These are phyloP conservation scores for Ophiocordyceps camponoti-saundersi DNA, from an alignment of 2,329 filamentous ascomycete genomes.

Conservation along the genomic window DNA sequence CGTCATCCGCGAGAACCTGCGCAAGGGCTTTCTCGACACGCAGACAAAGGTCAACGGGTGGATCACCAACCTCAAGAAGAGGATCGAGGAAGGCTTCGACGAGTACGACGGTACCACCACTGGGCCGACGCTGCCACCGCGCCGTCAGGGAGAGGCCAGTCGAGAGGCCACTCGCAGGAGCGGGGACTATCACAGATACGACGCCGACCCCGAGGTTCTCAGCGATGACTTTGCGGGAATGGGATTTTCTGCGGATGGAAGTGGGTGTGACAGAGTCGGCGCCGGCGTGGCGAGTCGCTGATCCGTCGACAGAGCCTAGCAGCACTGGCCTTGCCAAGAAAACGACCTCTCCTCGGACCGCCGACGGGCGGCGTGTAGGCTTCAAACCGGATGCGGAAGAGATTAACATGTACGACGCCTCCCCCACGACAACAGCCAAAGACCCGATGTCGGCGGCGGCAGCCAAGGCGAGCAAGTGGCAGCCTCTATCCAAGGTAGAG, in stretches of 20 bases:
- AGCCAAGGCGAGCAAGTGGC: constrained; percentile 82
- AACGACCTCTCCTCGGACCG: constrained; percentile 24
- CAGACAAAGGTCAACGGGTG: constrained; percentile 85
- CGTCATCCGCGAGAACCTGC: constrained; percentile 79
- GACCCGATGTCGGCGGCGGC: constrained; percentile 27
- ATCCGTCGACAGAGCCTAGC: constrained; percentile 12
- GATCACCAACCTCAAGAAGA: constrained; percentile 85
- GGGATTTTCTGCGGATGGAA: constrained; percentile 43
- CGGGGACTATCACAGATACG: constrained; percentile 80
- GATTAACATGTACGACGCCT: constrained; percentile 57
- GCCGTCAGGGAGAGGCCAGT: constrained; percentile 42
- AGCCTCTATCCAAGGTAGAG: constrained; percentile 69
- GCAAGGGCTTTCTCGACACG: constrained; percentile 87
- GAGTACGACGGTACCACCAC: constrained; percentile 38
- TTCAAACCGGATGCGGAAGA: constrained; percentile 56
- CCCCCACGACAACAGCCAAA: constrained; percentile 36
- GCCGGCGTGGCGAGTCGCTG: constrained; percentile 2
- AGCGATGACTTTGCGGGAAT: constrained; percentile 74
- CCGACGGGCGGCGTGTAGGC: constrained; percentile 33
- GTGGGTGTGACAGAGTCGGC: constrained; percentile 27
- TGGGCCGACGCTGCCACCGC: constrained; percentile 12
- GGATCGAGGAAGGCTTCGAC: constrained; percentile 74
- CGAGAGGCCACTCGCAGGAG: constrained; percentile 53
- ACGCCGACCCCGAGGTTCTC: constrained; percentile 81
- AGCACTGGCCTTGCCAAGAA: not conserved